Percentiles rank a stretch among this genome's conserved stretches.
These are phyloP conservation scores for Aureobasidium subglaciale DNA, from an alignment of 2,329 filamentous ascomycete species.

Conservation along the genomic window DNA sequence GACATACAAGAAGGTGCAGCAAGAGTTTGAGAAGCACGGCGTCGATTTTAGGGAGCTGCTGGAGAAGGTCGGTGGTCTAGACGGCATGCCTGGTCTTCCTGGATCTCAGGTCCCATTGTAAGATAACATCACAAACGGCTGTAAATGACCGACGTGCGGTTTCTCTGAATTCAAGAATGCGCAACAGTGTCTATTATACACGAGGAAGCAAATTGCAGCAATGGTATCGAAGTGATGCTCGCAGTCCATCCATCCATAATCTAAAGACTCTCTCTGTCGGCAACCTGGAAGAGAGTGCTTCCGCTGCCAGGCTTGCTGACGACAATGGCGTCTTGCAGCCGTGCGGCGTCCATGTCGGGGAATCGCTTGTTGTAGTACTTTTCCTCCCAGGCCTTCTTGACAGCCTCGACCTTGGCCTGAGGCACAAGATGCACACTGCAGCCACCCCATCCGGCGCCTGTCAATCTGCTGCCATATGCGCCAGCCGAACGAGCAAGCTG, in stretches of 20 bases:
- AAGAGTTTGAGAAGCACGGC: constrained; percentile 64
- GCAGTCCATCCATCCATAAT: background rate
- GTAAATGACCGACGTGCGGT: background rate
- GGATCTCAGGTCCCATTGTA: background rate
- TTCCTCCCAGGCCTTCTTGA: constrained; percentile 68
- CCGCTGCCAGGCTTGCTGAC: constrained; percentile 82
- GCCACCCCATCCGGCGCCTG: constrained; percentile 93
- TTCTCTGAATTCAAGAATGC: background rate
- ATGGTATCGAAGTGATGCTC: background rate
- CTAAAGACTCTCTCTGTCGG: constrained; percentile 18
- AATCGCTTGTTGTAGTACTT: constrained; percentile 76
- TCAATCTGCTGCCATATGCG: constrained; percentile 76
- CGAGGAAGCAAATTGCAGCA: constrained; percentile 6
- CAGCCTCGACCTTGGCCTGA: constrained; percentile 68
- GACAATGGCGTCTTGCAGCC: constrained; percentile 71
- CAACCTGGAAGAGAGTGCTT: constrained; percentile 32
- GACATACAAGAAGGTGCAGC: constrained; percentile 66
- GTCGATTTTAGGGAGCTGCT: constrained; percentile 81
- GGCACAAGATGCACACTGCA: constrained; percentile 92
- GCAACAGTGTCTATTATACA: constrained; percentile 5
- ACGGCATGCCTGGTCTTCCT: constrained; percentile 46
- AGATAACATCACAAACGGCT: background rate
- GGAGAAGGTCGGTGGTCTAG: constrained; percentile 59
- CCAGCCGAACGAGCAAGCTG: constrained; percentile 69
- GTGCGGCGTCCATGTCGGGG: constrained; percentile 62